These are phyloP conservation scores for Endoconidiophora polonica DNA, from an alignment of 2,329 filamentous ascomycete species.

Conservation along the genomic window DNA sequence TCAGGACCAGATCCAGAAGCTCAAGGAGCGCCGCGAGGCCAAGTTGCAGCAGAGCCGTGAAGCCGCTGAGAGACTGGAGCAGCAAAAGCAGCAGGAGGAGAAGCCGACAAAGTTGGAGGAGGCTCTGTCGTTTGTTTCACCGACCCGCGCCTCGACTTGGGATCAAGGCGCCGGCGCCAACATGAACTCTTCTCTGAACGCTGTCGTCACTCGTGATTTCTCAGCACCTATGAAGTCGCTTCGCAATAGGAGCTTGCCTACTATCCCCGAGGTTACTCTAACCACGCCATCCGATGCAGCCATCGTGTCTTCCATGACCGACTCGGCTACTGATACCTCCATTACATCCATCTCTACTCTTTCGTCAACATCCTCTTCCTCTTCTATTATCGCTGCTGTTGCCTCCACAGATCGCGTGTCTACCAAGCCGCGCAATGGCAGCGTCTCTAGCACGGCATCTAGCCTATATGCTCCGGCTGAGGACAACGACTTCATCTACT, in stretches of 20 bases:
- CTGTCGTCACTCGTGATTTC: slow-evolving; percentile 17
- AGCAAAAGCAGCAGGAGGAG: not conserved
- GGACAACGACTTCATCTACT: slow-evolving; percentile 30
- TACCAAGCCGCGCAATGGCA: slow-evolving; percentile 1
- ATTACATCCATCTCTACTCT: slow-evolving; percentile 6
- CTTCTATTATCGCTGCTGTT: slow-evolving; percentile 1
- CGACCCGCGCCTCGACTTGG: not conserved
- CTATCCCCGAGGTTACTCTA: slow-evolving; percentile 26
- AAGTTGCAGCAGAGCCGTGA: slow-evolving; percentile 5
- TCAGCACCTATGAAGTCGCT: slow-evolving; percentile 14
- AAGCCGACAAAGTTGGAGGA: slow-evolving; percentile 19
- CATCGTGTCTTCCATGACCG: slow-evolving; percentile 1
- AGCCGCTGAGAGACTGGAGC: slow-evolving; percentile 10
- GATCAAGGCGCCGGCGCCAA: not conserved
- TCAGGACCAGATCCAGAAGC: slow-evolving; percentile 31
- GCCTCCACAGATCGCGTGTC: not conserved
- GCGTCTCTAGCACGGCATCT: slow-evolving; percentile 4
- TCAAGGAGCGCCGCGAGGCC: slow-evolving; percentile 22
- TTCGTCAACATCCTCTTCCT: not conserved
- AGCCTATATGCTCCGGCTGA: slow-evolving; percentile 18
- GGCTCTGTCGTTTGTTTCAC: no score
- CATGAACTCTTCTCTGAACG: not conserved
- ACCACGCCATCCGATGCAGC: slow-evolving; percentile 13
- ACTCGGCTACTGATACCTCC: slow-evolving; percentile 6
- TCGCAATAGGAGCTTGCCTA: slow-evolving; percentile 20